Evolutionary conservation across 2,329 filamentous ascomycete genomes (phyloP).

Genomic region (Lomentospora prolificans): DNA sequence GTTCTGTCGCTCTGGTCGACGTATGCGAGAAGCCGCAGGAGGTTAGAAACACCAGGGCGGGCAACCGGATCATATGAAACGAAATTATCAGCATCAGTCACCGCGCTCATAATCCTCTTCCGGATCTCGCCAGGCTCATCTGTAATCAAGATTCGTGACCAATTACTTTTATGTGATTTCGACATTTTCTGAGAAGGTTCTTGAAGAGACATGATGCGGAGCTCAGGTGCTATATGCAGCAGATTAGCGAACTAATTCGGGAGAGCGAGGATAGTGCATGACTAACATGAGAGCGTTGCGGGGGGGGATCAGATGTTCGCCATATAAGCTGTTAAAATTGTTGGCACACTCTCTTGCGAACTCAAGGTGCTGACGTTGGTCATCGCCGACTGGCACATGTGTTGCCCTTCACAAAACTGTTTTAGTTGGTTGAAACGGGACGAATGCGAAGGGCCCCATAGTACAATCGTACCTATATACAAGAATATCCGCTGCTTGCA

Average conservation of each 20-base stretch:
- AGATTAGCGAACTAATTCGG: not conserved
- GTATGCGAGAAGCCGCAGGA: conserved; percentile 70
- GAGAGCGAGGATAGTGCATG: not conserved
- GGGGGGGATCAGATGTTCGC: conserved; percentile 54
- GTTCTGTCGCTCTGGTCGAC: conserved; percentile 40
- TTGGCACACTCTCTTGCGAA: conserved; percentile 79
- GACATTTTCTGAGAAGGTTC: conserved; percentile 83
- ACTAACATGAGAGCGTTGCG: conserved; percentile 60
- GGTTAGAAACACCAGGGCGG: conserved; percentile 78
- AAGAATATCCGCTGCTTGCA: conserved; percentile 90
- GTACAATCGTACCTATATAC: conserved; percentile 56
- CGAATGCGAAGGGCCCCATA: not conserved
- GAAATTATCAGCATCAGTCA: conserved; percentile 61
- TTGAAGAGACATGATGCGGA: conserved; percentile 81
- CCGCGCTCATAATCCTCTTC: conserved; percentile 59
- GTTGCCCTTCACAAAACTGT: conserved; percentile 51
- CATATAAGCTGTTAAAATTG: conserved; percentile 74
- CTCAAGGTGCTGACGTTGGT: conserved; percentile 89
- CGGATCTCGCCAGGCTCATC: conserved; percentile 55
- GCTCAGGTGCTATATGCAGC: conserved; percentile 54
- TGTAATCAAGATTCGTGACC: conserved; percentile 75
- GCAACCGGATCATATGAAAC: conserved; percentile 62
- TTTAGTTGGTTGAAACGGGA: not conserved
- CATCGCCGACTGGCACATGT: conserved; percentile 93
- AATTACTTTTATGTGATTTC: conserved; percentile 65